Base-by-base conservation (phyloP, 1,284 basidiomycete species). In the Irpex sp. region DNA sequence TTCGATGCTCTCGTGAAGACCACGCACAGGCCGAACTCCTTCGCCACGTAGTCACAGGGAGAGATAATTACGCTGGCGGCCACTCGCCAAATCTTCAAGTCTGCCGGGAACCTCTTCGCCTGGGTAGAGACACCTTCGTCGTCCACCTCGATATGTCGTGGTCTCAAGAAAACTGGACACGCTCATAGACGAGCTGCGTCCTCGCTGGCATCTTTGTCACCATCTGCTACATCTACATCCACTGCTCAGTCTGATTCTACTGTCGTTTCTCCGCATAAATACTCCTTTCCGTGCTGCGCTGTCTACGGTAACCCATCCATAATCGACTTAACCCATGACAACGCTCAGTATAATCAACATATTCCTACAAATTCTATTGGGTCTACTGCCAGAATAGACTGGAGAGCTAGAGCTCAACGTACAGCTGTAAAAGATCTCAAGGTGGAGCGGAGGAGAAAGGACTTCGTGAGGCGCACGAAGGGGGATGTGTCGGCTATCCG, bases 301-400 rank as follows among this genome's bases (percentile, higher is more conserved):
- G 13, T 55, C 54, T 55, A 55, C 26, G 54, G 54, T 55, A 55
- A 55, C n/a, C 54, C 54, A 21, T 31, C 54, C 7, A 9, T 55
- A 55, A 55, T 55, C 8, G 26, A 21, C n/a, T 8, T 9, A 15
- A 51, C 48, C 11, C 17, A 11, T 17, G 15, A 44, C 9, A 44
- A 44, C 38, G 8, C 8, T 44, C 15, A 8, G 9, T 15, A 44
- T 44, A 15, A 15, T 44, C 9, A 15, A 8, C 15, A 9, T 44
- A 19, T n/a, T n/a, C 48, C 48, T 21, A 7, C 17, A 9, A 17
- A 15, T 51, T 9, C 54, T 9, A 11, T 1, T 55, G 26, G 11
- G 17, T 17, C 54, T 26, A 9, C 54, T 34, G 13, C 60, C 21
- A 49, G 63, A 6, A 54, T 64, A 26, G 56, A 64, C 54, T 64